Conservation (phyloP, 164 flowering plant species). For the Magnolia kwangsiensis region DNA sequence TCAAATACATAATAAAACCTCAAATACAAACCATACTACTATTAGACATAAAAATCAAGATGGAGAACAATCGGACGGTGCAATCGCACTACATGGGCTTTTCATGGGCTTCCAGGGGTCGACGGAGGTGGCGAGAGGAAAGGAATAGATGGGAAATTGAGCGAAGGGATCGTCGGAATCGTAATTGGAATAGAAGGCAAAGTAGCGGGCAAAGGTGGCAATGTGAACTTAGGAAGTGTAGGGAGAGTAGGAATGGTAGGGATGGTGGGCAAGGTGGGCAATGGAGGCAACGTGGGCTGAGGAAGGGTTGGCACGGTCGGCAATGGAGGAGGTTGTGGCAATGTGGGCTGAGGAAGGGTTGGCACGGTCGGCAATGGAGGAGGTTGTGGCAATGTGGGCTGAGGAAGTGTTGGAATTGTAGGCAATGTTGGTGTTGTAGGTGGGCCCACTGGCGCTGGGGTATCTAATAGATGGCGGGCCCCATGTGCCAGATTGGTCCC, state of each 20-base stretch:
- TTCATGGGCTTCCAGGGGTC: too few relatives aligned
- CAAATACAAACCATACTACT: too few relatives aligned
- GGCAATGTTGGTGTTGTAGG: too few relatives aligned
- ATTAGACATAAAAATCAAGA: too few relatives aligned
- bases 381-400: too few relatives aligned
- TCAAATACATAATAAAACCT: too few relatives aligned
- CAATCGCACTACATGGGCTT: too few relatives aligned
- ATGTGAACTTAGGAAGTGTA: not conserved
- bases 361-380: too few relatives aligned
- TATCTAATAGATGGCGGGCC: conserved; percentile 4
- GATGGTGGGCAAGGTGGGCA: not conserved
- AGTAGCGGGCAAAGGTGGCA: conserved; percentile 6
- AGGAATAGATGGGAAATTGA: not conserved
- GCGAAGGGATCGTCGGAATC: not conserved
- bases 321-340: not conserved
- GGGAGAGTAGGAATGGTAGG: not conserved
- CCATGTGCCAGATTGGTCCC: not conserved
- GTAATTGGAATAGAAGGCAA: not conserved
- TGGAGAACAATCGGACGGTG: too few relatives aligned
- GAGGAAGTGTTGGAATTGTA: too few relatives aligned
- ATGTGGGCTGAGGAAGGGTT: not conserved
- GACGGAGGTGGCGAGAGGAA: conserved; percentile 1
- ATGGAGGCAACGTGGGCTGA: not conserved
- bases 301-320: not conserved
- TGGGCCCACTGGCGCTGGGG: too few relatives aligned